Conservation (phyloP, 1,284 basidiomycete genomes). For the Ustilago tritici region DNA sequence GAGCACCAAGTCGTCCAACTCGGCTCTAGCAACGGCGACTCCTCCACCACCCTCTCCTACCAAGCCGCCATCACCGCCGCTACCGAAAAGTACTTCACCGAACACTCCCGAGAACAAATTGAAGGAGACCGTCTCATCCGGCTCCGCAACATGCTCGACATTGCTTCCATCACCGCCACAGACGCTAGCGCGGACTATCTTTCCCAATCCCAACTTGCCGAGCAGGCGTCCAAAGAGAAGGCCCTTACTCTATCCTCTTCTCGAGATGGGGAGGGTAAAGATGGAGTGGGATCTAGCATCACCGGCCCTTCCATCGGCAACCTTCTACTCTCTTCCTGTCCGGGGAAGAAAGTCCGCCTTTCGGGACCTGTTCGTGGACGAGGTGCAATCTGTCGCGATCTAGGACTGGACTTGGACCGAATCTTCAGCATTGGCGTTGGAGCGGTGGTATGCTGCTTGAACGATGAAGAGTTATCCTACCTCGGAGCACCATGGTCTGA, state of each 20-base stretch:
- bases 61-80: constrained; percentile 8
- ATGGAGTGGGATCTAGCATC: not conserved
- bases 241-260: constrained; percentile 15
- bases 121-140: constrained; percentile 57
- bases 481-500: constrained; percentile 85
- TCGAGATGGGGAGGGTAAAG: constrained; percentile 16
- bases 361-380: constrained; percentile 83
- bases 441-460: constrained; percentile 87
- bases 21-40: not conserved
- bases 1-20: constrained; percentile 27
- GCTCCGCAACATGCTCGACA: constrained; percentile 48
- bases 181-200: constrained; percentile 33
- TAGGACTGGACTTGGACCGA: constrained; percentile 80
- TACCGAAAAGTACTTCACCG: constrained; percentile 22
- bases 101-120: constrained; percentile 45
- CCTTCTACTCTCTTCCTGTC: constrained; percentile 88
- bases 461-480: constrained; percentile 84
- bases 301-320: constrained; percentile 77
- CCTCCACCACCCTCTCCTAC: not conserved
- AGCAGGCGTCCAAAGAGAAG: constrained; percentile 30
- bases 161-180: constrained; percentile 35
- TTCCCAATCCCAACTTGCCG: constrained; percentile 34
- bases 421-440: constrained; percentile 82
- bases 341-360: constrained; percentile 94
- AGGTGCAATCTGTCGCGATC: constrained; percentile 84